phyloP scores from a whole-genome alignment of 352 stramenopile genomes.

The Pythium graminicola region DNA sequence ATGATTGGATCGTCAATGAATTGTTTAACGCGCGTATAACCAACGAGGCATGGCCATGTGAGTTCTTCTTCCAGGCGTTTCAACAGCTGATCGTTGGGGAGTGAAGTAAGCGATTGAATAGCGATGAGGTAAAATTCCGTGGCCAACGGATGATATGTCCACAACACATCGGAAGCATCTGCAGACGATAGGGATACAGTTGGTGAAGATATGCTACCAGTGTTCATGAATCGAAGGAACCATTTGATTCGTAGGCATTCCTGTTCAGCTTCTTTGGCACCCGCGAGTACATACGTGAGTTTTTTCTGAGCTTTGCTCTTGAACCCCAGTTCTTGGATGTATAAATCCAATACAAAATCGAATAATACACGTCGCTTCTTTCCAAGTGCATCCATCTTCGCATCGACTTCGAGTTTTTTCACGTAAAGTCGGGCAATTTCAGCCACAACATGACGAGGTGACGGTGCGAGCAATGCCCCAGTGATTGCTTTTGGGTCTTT shows the following conservation, averaged over 20 bases:
- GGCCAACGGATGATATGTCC: constrained; percentile 32
- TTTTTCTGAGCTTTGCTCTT: constrained; percentile 50
- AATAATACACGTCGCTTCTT: constrained; percentile 37
- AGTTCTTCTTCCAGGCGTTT: constrained; percentile 42
- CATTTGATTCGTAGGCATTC: constrained; percentile 55
- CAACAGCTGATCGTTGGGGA: constrained; percentile 34
- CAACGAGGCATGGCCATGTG: constrained; percentile 37
- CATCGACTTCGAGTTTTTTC: constrained; percentile 45
- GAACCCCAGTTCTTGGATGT: constrained; percentile 61
- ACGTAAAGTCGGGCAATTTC: constrained; percentile 62
- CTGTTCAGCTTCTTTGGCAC: constrained; percentile 37
- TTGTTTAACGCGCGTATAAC: constrained; percentile 30
- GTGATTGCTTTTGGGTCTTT: background rate
- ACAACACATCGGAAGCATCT: constrained; percentile 2
- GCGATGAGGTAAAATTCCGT: constrained; percentile 51
- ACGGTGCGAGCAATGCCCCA: constrained; percentile 11
- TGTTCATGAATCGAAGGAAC: constrained; percentile 56
- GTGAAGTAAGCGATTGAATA: constrained; percentile 34
- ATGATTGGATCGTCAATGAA: constrained; percentile 44
- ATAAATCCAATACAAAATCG: constrained; percentile 50
- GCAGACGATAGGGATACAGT: background rate
- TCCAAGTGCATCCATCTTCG: constrained; percentile 26
- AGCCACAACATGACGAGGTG: constrained; percentile 30
- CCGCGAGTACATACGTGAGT: constrained; percentile 36
- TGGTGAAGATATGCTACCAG: background rate